Evolutionary conservation across 371 early-diverging fungal species (phyloP).

Genomic region (Mortierella sp.): DNA sequence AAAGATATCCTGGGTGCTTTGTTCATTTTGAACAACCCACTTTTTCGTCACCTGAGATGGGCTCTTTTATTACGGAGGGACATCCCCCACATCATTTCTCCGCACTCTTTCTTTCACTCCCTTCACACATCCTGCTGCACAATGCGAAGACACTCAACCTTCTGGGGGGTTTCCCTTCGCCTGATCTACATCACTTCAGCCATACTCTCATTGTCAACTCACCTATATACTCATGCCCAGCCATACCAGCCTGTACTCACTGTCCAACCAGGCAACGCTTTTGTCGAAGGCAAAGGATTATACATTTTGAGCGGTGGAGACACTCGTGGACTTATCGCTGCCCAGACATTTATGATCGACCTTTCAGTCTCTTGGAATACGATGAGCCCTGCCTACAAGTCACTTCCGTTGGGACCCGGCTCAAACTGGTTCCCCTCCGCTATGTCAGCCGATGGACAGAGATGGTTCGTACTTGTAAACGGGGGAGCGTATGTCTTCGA

Average conservation of each 20-base stretch:
- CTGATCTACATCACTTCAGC: too few relatives aligned
- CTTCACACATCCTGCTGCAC: too few relatives aligned
- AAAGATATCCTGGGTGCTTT: too few relatives aligned
- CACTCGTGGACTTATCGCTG: not conserved
- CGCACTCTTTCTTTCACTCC: too few relatives aligned
- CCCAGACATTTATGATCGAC: conserved; percentile 4
- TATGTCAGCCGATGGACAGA: not conserved
- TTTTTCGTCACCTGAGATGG: too few relatives aligned
- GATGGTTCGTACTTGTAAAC: not conserved
- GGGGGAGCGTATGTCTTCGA: not conserved
- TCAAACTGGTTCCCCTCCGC: not conserved
- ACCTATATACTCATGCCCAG: too few relatives aligned
- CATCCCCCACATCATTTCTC: too few relatives aligned
- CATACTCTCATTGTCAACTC: too few relatives aligned
- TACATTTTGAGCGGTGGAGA: not conserved
- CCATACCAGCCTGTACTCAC: not conserved
- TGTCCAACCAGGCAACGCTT: not conserved
- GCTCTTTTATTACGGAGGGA: too few relatives aligned
- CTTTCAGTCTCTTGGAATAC: conserved; percentile 3
- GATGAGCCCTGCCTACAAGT: not conserved
- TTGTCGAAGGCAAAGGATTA: not conserved
- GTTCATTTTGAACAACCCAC: too few relatives aligned
- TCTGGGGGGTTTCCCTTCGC: too few relatives aligned
- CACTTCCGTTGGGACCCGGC: not conserved
- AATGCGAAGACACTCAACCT: too few relatives aligned